A percentile compares a stretch with the other conserved stretches of the same genome.
Conservation (phyloP, 768 basidiomycete genomes). For the Sarcomyxa edulis region DNA sequence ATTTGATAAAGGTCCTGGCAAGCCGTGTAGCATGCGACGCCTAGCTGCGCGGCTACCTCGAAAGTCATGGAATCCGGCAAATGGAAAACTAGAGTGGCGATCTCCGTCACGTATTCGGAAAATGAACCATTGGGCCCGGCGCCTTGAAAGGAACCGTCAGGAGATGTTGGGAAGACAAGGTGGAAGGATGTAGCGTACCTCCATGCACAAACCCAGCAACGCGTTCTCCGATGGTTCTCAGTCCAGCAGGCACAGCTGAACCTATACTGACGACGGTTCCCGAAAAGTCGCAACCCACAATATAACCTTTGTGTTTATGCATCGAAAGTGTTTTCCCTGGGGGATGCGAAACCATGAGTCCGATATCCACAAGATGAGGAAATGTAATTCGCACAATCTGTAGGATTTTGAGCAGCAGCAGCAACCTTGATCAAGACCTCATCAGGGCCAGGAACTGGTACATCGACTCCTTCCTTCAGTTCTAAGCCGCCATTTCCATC, state of each 20-base stretch:
- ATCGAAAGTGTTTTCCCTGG: slow-evolving; percentile 13
- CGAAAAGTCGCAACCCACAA: slow-evolving; percentile 19
- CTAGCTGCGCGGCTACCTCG: slow-evolving; percentile 16
- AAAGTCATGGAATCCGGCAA: slow-evolving; percentile 17
- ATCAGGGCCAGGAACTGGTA: slow-evolving; percentile 10
- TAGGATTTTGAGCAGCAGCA: slow-evolving; percentile 20
- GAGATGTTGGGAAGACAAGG: no score
- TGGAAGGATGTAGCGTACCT: slow-evolving; percentile 8
- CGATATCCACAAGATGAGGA: no score
- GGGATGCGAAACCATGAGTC: neutral
- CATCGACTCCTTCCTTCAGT: no score
- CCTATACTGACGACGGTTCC: slow-evolving; percentile 15
- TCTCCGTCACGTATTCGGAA: slow-evolving; percentile 15
- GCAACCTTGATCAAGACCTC: slow-evolving; percentile 18
- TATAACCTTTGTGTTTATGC: slow-evolving; percentile 12
- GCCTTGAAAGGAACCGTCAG: no score
- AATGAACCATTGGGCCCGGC: slow-evolving; percentile 6
- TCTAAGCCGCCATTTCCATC: no score
- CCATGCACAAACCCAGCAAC: slow-evolving; percentile 19
- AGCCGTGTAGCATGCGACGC: slow-evolving; percentile 13
- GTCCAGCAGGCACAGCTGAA: slow-evolving; percentile 10
- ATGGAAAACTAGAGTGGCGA: slow-evolving; percentile 11
- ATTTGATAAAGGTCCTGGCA: slow-evolving; percentile 14
- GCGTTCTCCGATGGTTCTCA: slow-evolving; percentile 13
- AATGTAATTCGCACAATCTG: slow-evolving; percentile 17